These are phyloP conservation scores for Aristolochia californica DNA, from an alignment of 164 flowering plant genomes.

Conservation along the genomic window DNA sequence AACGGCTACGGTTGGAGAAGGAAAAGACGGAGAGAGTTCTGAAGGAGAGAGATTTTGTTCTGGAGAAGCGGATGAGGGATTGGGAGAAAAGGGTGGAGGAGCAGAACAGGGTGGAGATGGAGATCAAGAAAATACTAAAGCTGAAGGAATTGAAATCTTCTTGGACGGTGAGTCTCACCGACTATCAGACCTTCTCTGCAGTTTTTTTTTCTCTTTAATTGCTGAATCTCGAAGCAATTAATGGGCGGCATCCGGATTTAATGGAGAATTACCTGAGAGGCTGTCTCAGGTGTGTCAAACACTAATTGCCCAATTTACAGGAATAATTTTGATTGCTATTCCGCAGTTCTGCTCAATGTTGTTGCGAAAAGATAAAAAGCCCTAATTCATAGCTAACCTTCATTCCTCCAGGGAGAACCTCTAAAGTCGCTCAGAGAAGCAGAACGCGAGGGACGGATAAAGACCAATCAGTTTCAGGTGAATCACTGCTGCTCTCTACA, in stretches of 20 bases:
- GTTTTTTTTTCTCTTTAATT: no score
- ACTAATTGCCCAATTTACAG: no score
- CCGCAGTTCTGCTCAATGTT: no score
- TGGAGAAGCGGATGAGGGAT: slow-evolving; percentile 39
- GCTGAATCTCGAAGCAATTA: no score
- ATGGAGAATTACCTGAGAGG: no score
- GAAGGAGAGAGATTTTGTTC: slow-evolving; percentile 31
- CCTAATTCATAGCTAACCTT: no score
- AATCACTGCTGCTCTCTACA: neutral
- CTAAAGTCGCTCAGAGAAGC: slow-evolving; percentile 3
- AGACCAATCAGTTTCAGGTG: neutral
- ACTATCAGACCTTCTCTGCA: no score
- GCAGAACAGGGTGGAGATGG: slow-evolving; percentile 52
- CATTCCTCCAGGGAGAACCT: neutral
- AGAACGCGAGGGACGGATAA: slow-evolving; percentile 3
- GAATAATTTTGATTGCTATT: no score
- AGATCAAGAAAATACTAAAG: slow-evolving; percentile 49
- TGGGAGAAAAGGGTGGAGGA: slow-evolving; percentile 35
- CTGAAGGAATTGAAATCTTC: slow-evolving; percentile 40
- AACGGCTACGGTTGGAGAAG: slow-evolving; percentile 43
- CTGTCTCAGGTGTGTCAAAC: no score
- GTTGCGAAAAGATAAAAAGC: no score
- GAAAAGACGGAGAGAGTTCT: slow-evolving; percentile 59
- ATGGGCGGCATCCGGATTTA: no score
- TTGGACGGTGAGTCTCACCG: slow-evolving; percentile 20